Conservation (phyloP, 2,329 filamentous ascomycete species). For the Pestalotiopsis fici region DNA sequence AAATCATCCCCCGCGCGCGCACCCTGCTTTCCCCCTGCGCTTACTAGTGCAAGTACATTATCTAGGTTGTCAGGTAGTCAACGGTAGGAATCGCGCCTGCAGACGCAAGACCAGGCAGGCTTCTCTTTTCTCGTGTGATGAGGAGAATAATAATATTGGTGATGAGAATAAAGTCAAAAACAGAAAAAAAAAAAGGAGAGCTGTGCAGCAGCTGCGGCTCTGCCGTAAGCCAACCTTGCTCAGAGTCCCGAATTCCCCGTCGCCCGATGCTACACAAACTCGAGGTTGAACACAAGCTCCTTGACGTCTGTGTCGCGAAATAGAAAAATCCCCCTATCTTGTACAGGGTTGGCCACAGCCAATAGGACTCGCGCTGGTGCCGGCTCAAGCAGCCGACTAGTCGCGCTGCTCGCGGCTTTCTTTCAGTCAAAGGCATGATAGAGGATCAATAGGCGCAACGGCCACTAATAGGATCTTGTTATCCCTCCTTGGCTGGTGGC, state of each 20-base stretch:
- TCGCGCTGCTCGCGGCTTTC: neutral
- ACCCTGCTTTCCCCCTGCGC: neutral
- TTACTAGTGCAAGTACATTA: neutral
- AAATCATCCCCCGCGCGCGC: neutral
- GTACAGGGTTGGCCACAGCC: neutral
- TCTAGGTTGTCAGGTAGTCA: no score
- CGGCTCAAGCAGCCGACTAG: neutral
- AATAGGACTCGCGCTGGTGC: neutral
- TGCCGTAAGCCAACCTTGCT: neutral
- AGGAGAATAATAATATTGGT: neutral
- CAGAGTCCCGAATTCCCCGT: neutral
- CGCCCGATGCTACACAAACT: neutral
- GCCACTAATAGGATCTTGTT: constrained; percentile 2
- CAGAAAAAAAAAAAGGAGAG: neutral
- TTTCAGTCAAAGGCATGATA: neutral
- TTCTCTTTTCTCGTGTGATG: neutral
- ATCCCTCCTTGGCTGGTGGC: neutral
- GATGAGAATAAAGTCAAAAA: no score
- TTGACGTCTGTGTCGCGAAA: neutral
- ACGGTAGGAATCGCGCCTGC: neutral
- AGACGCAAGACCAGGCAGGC: neutral
- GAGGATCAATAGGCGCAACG: constrained; percentile 5
- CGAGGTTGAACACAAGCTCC: neutral
- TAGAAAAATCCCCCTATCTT: neutral
- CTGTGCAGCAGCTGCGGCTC: neutral